These are phyloP conservation scores for Apiotrichum veenhuisii DNA, from an alignment of 1,284 basidiomycete species.

Conservation along the genomic window DNA sequence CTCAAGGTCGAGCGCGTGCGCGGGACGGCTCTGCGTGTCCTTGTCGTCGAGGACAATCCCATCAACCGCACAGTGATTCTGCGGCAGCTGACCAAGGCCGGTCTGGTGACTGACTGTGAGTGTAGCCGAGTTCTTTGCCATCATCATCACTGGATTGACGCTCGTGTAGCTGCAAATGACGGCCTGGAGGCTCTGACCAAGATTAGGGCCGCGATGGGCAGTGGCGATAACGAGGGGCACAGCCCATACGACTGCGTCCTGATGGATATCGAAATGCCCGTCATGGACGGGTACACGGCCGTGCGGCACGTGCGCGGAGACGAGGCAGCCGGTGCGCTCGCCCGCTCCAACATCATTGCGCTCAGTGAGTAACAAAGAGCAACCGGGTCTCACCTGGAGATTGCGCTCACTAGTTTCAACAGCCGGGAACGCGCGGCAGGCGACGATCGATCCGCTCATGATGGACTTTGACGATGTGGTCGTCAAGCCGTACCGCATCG, in stretches of 20 bases:
- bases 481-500: constrained; percentile 34
- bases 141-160: constrained; percentile 21
- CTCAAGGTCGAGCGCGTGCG: too few relatives aligned
- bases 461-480: constrained; percentile 27
- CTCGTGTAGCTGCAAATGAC: constrained; percentile 18
- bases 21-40: constrained; percentile 14
- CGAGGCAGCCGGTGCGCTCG: constrained; percentile 9
- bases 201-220: constrained; percentile 27
- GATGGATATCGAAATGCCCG: constrained; percentile 49
- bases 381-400: too few relatives aligned
- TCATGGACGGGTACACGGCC: constrained; percentile 24
- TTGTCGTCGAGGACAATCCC: constrained; percentile 40
- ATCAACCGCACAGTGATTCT: constrained; percentile 38
- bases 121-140: constrained; percentile 17
- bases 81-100: constrained; percentile 16
- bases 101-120: constrained; percentile 7
- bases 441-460: constrained; percentile 5
- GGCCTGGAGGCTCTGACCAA: constrained; percentile 50
- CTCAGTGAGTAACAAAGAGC: constrained; percentile 22
- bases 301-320: constrained; percentile 11
- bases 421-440: constrained; percentile 13
- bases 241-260: constrained; percentile 47
- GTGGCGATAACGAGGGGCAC: too few relatives aligned
- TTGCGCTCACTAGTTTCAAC: constrained; percentile 28
- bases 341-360: constrained; percentile 10